Evolutionary conservation across 192 early-diverging fungal species (phyloP).

Genomic region (Funneliformis mosseae): DNA sequence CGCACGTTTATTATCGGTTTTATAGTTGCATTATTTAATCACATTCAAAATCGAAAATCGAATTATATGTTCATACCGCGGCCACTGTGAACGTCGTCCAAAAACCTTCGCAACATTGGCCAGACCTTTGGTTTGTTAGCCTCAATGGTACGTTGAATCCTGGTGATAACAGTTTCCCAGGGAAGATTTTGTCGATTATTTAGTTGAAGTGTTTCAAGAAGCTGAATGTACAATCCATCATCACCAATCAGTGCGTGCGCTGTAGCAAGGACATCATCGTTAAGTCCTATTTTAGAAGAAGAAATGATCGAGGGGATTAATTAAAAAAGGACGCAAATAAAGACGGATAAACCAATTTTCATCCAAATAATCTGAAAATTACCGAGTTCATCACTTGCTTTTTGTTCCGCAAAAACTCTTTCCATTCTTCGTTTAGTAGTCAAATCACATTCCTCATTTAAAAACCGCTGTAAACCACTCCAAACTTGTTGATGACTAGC

Average conservation of each 20-base stretch:
- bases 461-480: slow-evolving; percentile 45
- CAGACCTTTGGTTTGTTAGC: slow-evolving; percentile 42
- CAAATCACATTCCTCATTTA: slow-evolving; percentile 37
- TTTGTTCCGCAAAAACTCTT: slow-evolving; percentile 48
- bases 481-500: slow-evolving; percentile 49
- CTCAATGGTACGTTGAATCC: slow-evolving; percentile 36
- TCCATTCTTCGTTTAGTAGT: slow-evolving; percentile 37
- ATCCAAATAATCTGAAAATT: too few species aligned
- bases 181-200: slow-evolving; percentile 48
- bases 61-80: slow-evolving; percentile 12
- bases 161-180: slow-evolving; percentile 41
- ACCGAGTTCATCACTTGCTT: slow-evolving; percentile 46
- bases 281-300: slow-evolving; percentile 34
- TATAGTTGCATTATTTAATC: background rate
- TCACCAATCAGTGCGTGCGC: slow-evolving; percentile 39
- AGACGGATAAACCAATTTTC: too few species aligned
- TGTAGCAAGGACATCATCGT: slow-evolving; percentile 34
- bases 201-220: slow-evolving; percentile 45
- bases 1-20: background rate
- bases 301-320: background rate
- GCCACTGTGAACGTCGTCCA: slow-evolving; percentile 40
- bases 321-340: background rate
- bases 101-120: slow-evolving; percentile 39
- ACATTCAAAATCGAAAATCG: background rate
- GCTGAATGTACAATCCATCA: slow-evolving; percentile 46